A percentile compares a stretch with the other conserved stretches of the same genome.
Evolutionary conservation across 2,329 filamentous ascomycete genomes (phyloP).

Genomic region (Ambrosiella cleistominuta): DNA sequence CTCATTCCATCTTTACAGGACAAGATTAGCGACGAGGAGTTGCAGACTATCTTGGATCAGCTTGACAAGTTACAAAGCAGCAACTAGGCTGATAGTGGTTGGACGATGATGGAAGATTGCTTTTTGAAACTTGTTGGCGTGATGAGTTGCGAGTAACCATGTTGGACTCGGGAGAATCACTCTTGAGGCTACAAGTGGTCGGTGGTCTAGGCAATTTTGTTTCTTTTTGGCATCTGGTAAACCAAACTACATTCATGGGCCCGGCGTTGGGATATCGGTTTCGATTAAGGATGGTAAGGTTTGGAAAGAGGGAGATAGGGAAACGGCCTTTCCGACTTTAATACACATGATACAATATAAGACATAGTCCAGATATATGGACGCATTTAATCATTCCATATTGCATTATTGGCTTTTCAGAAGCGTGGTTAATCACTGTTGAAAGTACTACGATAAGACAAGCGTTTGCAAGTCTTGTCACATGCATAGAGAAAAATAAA

Average conservation of each 20-base stretch:
- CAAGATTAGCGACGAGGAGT: conserved; percentile 78
- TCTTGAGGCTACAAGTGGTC: background rate
- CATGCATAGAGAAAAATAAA: too few relatives aligned
- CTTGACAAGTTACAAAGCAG: conserved; percentile 55
- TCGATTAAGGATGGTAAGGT: background rate
- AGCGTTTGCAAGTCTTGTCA: too few relatives aligned
- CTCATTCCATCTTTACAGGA: conserved; percentile 75
- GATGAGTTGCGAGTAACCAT: too few relatives aligned
- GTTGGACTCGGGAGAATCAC: background rate
- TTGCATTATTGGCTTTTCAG: too few relatives aligned
- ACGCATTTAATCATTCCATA: too few relatives aligned
- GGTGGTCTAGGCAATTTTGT: background rate
- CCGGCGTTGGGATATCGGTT: conserved; percentile 1
- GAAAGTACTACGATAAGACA: too few relatives aligned
- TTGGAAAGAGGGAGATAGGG: too few relatives aligned
- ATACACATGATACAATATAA: too few relatives aligned
- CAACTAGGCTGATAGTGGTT: background rate
- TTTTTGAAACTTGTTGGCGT: background rate
- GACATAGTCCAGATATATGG: too few relatives aligned
- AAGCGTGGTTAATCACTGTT: too few relatives aligned
- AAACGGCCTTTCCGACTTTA: too few relatives aligned
- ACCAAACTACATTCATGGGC: conserved; percentile 1
- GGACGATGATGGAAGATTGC: background rate
- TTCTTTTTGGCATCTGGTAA: background rate
- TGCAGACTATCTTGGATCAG: conserved; percentile 78